Conservation (phyloP, 495 filamentous ascomycete genomes). For the Penicillium alfredii region DNA sequence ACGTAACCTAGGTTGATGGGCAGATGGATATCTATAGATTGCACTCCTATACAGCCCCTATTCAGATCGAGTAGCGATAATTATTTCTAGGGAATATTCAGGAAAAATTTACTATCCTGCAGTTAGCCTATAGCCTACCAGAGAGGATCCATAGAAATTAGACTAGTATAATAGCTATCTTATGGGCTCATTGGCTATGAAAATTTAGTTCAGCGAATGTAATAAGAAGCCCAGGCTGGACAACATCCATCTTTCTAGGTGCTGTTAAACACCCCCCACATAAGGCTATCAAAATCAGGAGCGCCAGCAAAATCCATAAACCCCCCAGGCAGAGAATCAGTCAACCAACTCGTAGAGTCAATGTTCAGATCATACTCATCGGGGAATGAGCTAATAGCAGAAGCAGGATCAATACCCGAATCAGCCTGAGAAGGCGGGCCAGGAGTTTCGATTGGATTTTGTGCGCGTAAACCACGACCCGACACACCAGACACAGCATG, state of each 20-base stretch:
- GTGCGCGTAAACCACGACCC: not conserved
- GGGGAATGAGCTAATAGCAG: constrained; percentile 4
- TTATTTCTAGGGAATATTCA: too few species aligned
- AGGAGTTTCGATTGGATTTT: not conserved
- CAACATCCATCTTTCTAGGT: not conserved
- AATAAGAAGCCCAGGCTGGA: not conserved
- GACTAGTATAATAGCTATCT: too few species aligned
- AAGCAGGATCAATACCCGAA: constrained; percentile 8
- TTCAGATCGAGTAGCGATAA: too few species aligned
- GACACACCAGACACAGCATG: not conserved
- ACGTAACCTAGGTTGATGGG: too few species aligned
- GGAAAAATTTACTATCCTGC: too few species aligned
- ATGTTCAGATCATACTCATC: constrained; percentile 9
- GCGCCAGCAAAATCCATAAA: constrained; percentile 25
- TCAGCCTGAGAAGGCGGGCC: constrained; percentile 1
- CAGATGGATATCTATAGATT: too few species aligned
- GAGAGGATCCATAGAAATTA: too few species aligned
- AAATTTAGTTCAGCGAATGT: too few species aligned
- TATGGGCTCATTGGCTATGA: too few species aligned
- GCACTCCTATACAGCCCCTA: too few species aligned
- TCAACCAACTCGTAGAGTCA: constrained; percentile 21
- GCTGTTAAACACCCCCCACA: constrained; percentile 31
- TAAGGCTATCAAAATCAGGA: constrained; percentile 33
- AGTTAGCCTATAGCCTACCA: too few species aligned
- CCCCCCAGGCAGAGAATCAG: constrained; percentile 24